A percentile compares a stretch with the other conserved stretches of the same genome.
These are phyloP conservation scores for Erysimum cheiri DNA, from an alignment of 441 rosid species.

Conservation along the genomic window DNA sequence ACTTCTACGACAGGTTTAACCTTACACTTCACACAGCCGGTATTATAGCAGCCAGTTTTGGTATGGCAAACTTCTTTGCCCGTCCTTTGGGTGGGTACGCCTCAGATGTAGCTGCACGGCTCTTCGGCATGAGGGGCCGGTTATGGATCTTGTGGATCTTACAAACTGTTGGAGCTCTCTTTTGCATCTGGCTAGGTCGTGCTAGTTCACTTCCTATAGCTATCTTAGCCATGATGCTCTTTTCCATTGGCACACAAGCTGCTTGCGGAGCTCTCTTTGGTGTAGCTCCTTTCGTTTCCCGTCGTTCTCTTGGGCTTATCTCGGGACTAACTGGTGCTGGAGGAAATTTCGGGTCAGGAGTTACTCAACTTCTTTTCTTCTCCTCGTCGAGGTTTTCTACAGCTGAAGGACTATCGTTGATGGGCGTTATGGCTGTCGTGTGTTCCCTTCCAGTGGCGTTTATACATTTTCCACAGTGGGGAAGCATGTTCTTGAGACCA, in stretches of 20 bases:
- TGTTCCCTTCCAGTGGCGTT: constrained; percentile 59
- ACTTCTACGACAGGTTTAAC: constrained; percentile 63
- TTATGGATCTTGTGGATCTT: constrained; percentile 58
- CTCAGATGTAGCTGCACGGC: constrained; percentile 49
- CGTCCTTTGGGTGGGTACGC: constrained; percentile 59
- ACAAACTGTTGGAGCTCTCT: constrained; percentile 57
- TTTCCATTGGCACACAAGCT: constrained; percentile 60
- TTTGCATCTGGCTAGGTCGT: constrained; percentile 57
- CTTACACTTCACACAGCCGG: constrained; percentile 60
- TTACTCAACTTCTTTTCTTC: constrained; percentile 58
- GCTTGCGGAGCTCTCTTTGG: constrained; percentile 60
- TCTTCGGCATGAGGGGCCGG: constrained; percentile 62
- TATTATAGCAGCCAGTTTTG: constrained; percentile 59
- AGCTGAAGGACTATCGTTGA: constrained; percentile 54
- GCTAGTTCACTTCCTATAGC: constrained; percentile 51
- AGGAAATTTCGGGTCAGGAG: constrained; percentile 58
- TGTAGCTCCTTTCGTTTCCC: constrained; percentile 58
- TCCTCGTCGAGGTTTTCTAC: constrained; percentile 53
- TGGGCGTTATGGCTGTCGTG: constrained; percentile 71
- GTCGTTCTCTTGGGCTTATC: constrained; percentile 57
- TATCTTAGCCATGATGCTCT: constrained; percentile 53
- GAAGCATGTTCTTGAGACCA: constrained; percentile 62
- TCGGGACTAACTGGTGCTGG: constrained; percentile 58
- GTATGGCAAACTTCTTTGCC: constrained; percentile 60
- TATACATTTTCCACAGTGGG: constrained; percentile 81